A percentile compares a stretch with the other conserved stretches of the same genome.
Evolutionary conservation across 371 early-diverging fungal species (phyloP).

Genomic region (Batrachochytrium dendrobatidis): DNA sequence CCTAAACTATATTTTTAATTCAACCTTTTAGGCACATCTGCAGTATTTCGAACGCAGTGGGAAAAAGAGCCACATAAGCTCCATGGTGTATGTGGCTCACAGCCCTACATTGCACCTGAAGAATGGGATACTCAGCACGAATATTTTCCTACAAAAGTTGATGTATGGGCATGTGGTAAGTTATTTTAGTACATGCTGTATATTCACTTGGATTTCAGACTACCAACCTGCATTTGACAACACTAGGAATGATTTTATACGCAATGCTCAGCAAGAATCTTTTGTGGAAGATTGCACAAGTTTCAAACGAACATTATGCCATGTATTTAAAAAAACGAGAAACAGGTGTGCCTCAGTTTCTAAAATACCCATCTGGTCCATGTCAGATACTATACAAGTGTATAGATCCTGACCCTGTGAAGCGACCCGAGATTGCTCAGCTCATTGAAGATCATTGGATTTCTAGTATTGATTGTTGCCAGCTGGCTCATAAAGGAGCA

Average conservation of each 20-base stretch:
- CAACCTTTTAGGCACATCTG: constrained; percentile 58
- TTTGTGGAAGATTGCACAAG: constrained; percentile 35
- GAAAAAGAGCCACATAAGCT: constrained; percentile 31
- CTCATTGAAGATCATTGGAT: constrained; percentile 60
- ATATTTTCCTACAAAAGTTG: constrained; percentile 41
- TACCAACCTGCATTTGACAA: not conserved
- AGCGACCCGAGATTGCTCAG: constrained; percentile 50
- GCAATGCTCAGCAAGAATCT: constrained; percentile 34
- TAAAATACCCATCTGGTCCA: constrained; percentile 19
- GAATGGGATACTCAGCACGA: constrained; percentile 37
- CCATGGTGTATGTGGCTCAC: constrained; percentile 40
- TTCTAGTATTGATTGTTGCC: constrained; percentile 12
- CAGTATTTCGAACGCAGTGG: constrained; percentile 70
- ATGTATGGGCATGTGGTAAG: constrained; percentile 47
- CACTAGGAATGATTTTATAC: constrained; percentile 37
- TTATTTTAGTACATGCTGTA: not conserved
- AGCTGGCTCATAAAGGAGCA: not conserved
- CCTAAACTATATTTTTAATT: not conserved
- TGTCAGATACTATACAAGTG: constrained; percentile 51
- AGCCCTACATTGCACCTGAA: constrained; percentile 52
- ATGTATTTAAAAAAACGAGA: constrained; percentile 16
- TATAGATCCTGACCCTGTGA: constrained; percentile 69
- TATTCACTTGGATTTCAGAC: not conserved
- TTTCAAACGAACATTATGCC: constrained; percentile 25
- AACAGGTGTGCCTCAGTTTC: constrained; percentile 31